A percentile compares a stretch with the other conserved stretches of the same genome.
These are phyloP conservation scores for Citrus mangshanensis DNA, from an alignment of 345 rosid species.

Conservation along the genomic window DNA sequence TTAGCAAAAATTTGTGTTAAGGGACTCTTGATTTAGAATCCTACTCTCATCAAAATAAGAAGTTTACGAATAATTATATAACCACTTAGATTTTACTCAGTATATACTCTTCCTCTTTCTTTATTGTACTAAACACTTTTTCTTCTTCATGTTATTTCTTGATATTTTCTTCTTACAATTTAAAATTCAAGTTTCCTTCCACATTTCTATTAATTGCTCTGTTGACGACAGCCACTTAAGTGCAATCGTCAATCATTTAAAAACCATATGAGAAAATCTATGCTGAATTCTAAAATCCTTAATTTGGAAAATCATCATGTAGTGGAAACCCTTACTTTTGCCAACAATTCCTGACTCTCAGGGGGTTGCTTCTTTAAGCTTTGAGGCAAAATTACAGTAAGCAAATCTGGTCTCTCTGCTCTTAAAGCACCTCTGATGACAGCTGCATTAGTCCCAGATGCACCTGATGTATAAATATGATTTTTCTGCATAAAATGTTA, in stretches of 20 bases:
- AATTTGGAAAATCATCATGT: not conserved
- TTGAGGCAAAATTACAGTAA: slow-evolving; percentile 90
- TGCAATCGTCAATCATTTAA: not conserved
- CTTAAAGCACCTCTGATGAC: slow-evolving; percentile 98
- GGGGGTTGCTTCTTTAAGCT: slow-evolving; percentile 92
- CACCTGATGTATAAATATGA: slow-evolving; percentile 96
- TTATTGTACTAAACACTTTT: not conserved
- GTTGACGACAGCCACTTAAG: not conserved
- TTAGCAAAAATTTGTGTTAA: not conserved
- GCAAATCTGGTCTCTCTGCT: slow-evolving; percentile 92
- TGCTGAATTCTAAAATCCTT: not conserved
- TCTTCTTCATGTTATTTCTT: not conserved
- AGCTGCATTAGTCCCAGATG: slow-evolving; percentile 97
- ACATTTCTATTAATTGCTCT: not conserved
- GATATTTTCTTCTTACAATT: not conserved
- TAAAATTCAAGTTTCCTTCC: not conserved
- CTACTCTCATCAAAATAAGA: not conserved
- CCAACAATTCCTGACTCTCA: slow-evolving; percentile 89
- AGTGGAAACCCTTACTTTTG: slow-evolving; percentile 53
- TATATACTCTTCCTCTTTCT: too few species aligned
- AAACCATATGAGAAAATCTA: not conserved
- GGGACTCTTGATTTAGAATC: not conserved
- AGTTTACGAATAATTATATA: not conserved
- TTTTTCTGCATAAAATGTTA: slow-evolving; percentile 68
- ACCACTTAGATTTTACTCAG: not conserved